Conservation (phyloP, 345 rosid genomes). For the Lepidium aucheri region DNA sequence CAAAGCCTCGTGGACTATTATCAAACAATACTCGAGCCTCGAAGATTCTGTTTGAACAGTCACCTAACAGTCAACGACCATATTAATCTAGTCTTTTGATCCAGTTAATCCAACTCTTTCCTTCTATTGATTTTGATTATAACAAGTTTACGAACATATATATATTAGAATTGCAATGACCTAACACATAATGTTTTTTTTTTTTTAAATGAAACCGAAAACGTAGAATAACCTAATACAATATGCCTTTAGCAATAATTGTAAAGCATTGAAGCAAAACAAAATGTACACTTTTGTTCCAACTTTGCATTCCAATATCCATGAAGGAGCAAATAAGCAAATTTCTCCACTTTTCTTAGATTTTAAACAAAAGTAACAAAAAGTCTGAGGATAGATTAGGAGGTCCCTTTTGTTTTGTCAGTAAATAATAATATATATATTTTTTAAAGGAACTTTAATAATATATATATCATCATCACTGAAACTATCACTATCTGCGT, state of each 20-base stretch:
- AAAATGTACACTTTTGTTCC: conserved; percentile 18
- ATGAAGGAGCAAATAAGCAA: conserved; percentile 21
- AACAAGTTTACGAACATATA: too few relatives aligned
- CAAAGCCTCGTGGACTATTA: conserved; percentile 7
- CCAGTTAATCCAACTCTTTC: background rate
- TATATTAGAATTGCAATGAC: too few relatives aligned
- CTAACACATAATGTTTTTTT: too few relatives aligned
- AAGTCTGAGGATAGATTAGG: conserved; percentile 11
- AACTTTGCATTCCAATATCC: conserved; percentile 16
- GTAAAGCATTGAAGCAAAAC: conserved; percentile 13
- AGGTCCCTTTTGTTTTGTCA: conserved; percentile 22
- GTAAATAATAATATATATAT: background rate
- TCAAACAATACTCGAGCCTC: background rate
- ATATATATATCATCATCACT: conserved; percentile 28
- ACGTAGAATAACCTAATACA: too few relatives aligned
- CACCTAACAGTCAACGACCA: background rate
- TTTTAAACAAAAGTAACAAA: conserved; percentile 23
- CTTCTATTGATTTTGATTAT: background rate
- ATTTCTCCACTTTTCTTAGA: conserved; percentile 12
- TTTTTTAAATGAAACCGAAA: too few relatives aligned
- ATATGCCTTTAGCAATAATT: conserved; percentile 6
- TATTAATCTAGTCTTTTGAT: background rate
- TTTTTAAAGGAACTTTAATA: conserved; percentile 19
- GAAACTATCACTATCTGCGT: conserved; percentile 34
- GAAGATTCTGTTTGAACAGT: conserved; percentile 15